These are phyloP conservation scores for Powellomyces hirtus DNA, from an alignment of 192 early-diverging fungal species.

Conservation along the genomic window DNA sequence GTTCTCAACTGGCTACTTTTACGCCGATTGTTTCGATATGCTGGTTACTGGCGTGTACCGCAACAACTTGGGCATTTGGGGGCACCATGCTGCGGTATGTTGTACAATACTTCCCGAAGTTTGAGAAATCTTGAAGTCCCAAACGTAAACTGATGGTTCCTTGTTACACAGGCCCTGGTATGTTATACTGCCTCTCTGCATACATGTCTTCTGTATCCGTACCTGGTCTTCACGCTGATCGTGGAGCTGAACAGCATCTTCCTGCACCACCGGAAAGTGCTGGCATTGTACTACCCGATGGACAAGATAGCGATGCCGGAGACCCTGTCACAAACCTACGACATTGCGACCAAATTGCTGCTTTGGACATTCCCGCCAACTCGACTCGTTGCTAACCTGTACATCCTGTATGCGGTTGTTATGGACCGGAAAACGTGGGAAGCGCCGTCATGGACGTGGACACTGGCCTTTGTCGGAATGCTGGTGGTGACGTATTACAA, in stretches of 20 bases:
- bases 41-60: slow-evolving; percentile 1
- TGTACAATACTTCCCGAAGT: not conserved
- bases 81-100: slow-evolving; percentile 6
- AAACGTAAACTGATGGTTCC: too few species aligned
- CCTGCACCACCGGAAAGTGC: slow-evolving; percentile 13
- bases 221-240: slow-evolving; percentile 15
- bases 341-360: not conserved
- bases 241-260: slow-evolving; percentile 21
- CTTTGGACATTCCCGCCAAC: not conserved
- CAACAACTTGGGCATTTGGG: slow-evolving; percentile 18
- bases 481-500: slow-evolving; percentile 6
- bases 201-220: slow-evolving; percentile 8
- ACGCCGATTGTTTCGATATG: slow-evolving; percentile 17
- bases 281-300: not conserved
- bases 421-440: not conserved
- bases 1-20: slow-evolving; percentile 14
- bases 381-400: slow-evolving; percentile 10
- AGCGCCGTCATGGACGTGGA: slow-evolving; percentile 11
- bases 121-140: not conserved
- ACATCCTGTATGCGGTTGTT: slow-evolving; percentile 1
- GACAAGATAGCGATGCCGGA: not conserved
- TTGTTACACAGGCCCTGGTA: not conserved
- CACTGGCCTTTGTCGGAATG: slow-evolving; percentile 6
- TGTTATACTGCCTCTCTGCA: slow-evolving; percentile 10
- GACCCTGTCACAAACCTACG: not conserved